A percentile compares a stretch with the other conserved stretches of the same genome.
Evolutionary conservation across 2,329 filamentous ascomycete genomes (phyloP).

Genomic region (Pyrenochaeta sp.): DNA sequence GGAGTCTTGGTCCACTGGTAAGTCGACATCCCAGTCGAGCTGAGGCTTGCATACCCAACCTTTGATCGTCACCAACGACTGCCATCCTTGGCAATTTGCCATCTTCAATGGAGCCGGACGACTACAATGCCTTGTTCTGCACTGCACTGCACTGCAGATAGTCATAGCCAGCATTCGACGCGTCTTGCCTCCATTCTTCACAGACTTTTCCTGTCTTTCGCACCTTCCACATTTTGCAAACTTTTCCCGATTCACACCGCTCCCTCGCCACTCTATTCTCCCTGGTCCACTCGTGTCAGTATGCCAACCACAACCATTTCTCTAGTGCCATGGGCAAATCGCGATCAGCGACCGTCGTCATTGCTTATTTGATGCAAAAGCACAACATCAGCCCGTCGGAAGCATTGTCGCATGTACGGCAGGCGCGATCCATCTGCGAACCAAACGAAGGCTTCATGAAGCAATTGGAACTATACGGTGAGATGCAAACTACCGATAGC

Average conservation of each 20-base stretch:
- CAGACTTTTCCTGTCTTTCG: constrained; percentile 18
- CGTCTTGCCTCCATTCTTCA: constrained; percentile 26
- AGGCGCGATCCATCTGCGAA: constrained; percentile 79
- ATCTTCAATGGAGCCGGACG: constrained; percentile 34
- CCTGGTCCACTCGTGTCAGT: constrained; percentile 36
- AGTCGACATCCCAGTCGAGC: constrained; percentile 53
- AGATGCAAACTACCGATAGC: constrained; percentile 80
- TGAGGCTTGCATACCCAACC: constrained; percentile 45
- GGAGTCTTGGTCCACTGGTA: constrained; percentile 76
- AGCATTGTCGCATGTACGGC: constrained; percentile 74
- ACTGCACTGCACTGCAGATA: constrained; percentile 17
- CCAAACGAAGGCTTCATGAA: constrained; percentile 92
- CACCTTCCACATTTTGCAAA: constrained; percentile 27
- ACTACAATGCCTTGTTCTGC: constrained; percentile 3
- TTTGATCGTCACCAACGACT: constrained; percentile 36
- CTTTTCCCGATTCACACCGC: constrained; percentile 40
- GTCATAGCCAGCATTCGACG: constrained; percentile 26
- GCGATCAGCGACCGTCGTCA: constrained; percentile 82
- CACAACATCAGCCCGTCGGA: constrained; percentile 63
- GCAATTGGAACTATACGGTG: constrained; percentile 85
- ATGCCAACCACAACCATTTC: constrained; percentile 44
- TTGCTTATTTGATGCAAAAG: constrained; percentile 81
- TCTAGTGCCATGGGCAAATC: constrained; percentile 94
- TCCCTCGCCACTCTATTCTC: constrained; percentile 44
- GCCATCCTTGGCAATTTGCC: constrained; percentile 45